These are phyloP conservation scores for Albugo candida DNA, from an alignment of 352 stramenopile species.

Conservation along the genomic window DNA sequence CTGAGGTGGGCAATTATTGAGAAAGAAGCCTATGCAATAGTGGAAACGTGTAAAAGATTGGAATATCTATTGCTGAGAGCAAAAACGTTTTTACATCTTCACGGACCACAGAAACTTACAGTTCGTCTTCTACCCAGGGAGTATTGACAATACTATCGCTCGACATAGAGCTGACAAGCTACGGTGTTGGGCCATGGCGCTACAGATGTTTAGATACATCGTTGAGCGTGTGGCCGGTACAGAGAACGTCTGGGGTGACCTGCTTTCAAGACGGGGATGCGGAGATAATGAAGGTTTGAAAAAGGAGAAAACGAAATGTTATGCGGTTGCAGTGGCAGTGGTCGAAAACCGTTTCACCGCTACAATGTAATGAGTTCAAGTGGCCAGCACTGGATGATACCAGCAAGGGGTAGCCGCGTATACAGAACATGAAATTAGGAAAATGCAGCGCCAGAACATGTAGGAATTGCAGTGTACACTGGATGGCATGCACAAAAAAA, in stretches of 20 bases:
- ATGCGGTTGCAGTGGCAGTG: too few species aligned
- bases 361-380: slow-evolving; percentile 3
- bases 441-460: neutral
- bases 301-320: too few species aligned
- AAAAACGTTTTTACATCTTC: slow-evolving; percentile 6
- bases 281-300: too few species aligned
- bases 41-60: slow-evolving; percentile 10
- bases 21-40: slow-evolving; percentile 11
- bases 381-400: slow-evolving; percentile 7
- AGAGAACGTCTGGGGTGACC: slow-evolving; percentile 14
- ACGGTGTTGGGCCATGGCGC: slow-evolving; percentile 7
- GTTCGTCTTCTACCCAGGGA: slow-evolving; percentile 11
- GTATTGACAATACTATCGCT: neutral
- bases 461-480: neutral
- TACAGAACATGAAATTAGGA: slow-evolving; percentile 1
- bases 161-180: slow-evolving; percentile 14
- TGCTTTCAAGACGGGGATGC: slow-evolving; percentile 11
- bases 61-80: slow-evolving; percentile 8
- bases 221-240: slow-evolving; percentile 11
- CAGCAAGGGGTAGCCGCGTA: neutral
- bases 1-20: slow-evolving; percentile 6
- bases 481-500: slow-evolving; percentile 4
- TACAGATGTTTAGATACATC: slow-evolving; percentile 10
- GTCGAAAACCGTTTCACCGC: slow-evolving; percentile 1
- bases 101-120: slow-evolving; percentile 7